Conservation (phyloP, 768 basidiomycete genomes). For the Lyophyllum semitale region DNA sequence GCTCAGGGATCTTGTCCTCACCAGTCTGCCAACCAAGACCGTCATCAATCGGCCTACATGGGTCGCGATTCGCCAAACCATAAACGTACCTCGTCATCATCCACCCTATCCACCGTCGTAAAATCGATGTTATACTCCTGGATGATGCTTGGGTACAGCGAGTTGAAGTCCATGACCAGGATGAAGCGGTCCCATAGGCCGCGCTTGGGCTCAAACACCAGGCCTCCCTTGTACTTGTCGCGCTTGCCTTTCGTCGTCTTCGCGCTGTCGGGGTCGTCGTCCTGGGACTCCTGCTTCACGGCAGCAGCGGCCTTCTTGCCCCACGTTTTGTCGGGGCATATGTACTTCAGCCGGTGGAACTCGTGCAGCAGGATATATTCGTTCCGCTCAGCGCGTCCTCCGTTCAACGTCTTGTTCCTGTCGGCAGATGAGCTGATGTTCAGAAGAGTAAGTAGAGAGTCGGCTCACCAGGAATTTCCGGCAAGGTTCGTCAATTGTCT, state of each 20-base stretch:
- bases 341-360: slow-evolving; percentile 93
- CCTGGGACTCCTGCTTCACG: slow-evolving; percentile 48
- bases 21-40: slow-evolving; percentile 35
- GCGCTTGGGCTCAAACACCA: slow-evolving; percentile 95
- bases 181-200: slow-evolving; percentile 97
- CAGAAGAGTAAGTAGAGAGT: background rate
- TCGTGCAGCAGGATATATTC: slow-evolving; percentile 99
- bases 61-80: background rate
- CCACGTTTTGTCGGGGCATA: slow-evolving; percentile 93
- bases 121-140: slow-evolving; percentile 99
- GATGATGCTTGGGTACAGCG: slow-evolving; percentile 97
- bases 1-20: slow-evolving; percentile 89
- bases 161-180: slow-evolving; percentile 99
- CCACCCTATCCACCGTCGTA: slow-evolving; percentile 83
- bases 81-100: slow-evolving; percentile 55
- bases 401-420: slow-evolving; percentile 97
- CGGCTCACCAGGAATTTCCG: slow-evolving; percentile 89
- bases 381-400: slow-evolving; percentile 97
- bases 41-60: background rate
- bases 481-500: slow-evolving; percentile 93
- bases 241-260: slow-evolving; percentile 68
- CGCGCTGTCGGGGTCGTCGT: slow-evolving; percentile 59
- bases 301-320: slow-evolving; percentile 67
- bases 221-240: slow-evolving; percentile 98
- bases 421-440: background rate